These are phyloP conservation scores for Pichia californica DNA, from an alignment of 805 yeast species.

Conservation along the genomic window DNA sequence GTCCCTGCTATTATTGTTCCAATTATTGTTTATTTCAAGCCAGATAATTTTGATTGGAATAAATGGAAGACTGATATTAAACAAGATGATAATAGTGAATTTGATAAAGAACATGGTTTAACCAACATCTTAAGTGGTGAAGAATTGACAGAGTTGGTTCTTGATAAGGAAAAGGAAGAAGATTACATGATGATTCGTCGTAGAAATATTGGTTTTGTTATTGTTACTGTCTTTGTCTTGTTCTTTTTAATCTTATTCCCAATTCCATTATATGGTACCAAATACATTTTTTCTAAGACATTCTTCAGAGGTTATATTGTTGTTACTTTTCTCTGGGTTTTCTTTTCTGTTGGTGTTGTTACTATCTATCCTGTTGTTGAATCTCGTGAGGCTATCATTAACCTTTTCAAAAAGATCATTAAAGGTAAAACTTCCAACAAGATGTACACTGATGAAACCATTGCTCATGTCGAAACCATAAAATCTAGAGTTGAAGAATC, in stretches of 20 bases:
- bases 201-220: slow-evolving; percentile 24
- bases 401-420: slow-evolving; percentile 8
- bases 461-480: slow-evolving; percentile 8
- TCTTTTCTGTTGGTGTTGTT: slow-evolving; percentile 33
- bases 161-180: slow-evolving; percentile 19
- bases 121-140: slow-evolving; percentile 24
- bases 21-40: slow-evolving; percentile 36
- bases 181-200: slow-evolving; percentile 22
- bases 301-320: slow-evolving; percentile 35
- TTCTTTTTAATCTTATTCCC: slow-evolving; percentile 30
- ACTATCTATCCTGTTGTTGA: slow-evolving; percentile 43
- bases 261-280: slow-evolving; percentile 36
- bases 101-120: slow-evolving; percentile 28
- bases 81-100: slow-evolving; percentile 35
- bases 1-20: slow-evolving; percentile 43
- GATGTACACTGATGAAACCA: slow-evolving; percentile 10
- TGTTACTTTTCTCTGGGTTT: slow-evolving; percentile 35
- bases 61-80: slow-evolving; percentile 36
- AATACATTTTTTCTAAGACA: slow-evolving; percentile 31
- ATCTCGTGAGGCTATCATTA: slow-evolving; percentile 22
- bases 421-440: slow-evolving; percentile 4
- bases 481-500: background rate
- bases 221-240: slow-evolving; percentile 23
- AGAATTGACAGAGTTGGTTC: slow-evolving; percentile 24
- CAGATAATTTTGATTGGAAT: slow-evolving; percentile 46